These are phyloP conservation scores for Hibiscus tridactylites DNA, from an alignment of 345 rosid species.

Conservation along the genomic window DNA sequence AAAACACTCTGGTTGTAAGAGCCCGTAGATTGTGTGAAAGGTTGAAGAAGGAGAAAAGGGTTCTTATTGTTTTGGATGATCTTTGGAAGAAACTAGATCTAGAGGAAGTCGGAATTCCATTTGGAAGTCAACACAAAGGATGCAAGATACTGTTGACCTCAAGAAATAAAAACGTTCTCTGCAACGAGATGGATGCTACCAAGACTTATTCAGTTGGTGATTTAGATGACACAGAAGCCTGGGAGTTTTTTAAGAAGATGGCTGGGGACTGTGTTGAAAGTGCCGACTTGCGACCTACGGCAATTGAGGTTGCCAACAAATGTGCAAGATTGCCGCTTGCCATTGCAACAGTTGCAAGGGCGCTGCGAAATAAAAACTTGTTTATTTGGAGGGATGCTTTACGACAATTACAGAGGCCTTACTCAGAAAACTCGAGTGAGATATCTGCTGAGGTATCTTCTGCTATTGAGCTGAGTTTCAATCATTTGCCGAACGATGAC, in stretches of 20 bases:
- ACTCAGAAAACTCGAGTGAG: background rate
- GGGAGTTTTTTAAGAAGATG: conserved; percentile 10
- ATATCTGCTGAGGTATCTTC: background rate
- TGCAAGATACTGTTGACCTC: conserved; percentile 18
- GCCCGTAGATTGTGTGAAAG: background rate
- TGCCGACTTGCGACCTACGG: background rate
- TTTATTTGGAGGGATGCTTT: background rate
- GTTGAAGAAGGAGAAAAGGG: background rate
- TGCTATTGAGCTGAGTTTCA: background rate
- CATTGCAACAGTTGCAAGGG: background rate
- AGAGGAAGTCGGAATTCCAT: too few relatives aligned
- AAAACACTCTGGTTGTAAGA: background rate
- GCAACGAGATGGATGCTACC: background rate
- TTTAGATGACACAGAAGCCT: conserved; percentile 6
- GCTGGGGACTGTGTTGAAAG: background rate
- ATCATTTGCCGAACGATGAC: background rate
- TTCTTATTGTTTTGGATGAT: background rate
- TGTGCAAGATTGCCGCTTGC: conserved; percentile 19
- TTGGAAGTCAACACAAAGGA: background rate
- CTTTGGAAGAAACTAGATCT: background rate
- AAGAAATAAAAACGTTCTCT: background rate
- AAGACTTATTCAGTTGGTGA: background rate
- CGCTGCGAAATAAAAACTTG: background rate
- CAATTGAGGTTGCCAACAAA: background rate
- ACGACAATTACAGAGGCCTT: background rate